Percentiles rank a stretch among this genome's conserved stretches.
Conservation (phyloP, 1,139 yeast genomes). For the Meyerozyma elateridarum region DNA sequence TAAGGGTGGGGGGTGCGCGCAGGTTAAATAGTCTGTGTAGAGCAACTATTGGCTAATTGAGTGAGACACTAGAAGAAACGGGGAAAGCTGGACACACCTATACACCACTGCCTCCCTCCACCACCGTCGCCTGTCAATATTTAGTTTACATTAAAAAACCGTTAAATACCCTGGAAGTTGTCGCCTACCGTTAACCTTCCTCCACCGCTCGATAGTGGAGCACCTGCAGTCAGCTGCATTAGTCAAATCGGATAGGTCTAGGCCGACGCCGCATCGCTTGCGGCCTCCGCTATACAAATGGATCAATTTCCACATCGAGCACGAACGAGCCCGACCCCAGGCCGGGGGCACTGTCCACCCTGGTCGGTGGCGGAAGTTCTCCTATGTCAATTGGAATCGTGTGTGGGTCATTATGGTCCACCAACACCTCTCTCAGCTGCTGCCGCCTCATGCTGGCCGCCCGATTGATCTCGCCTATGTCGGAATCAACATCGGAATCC, state of each 20-base stretch:
- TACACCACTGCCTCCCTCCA: too few relatives aligned
- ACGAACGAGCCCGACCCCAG: constrained; percentile 27
- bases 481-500: constrained; percentile 45
- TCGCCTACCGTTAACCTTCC: too few relatives aligned
- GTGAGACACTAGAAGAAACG: too few relatives aligned
- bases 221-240: too few relatives aligned
- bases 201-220: too few relatives aligned
- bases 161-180: too few relatives aligned
- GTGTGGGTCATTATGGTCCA: constrained; percentile 2
- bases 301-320: constrained; percentile 29
- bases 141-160: too few relatives aligned
- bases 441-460: constrained; percentile 36
- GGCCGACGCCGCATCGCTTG: constrained; percentile 2
- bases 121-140: too few relatives aligned
- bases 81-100: too few relatives aligned
- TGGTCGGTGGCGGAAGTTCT: constrained; percentile 2
- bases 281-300: constrained; percentile 4
- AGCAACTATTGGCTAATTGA: too few relatives aligned
- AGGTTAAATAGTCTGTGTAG: too few relatives aligned
- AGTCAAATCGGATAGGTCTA: constrained; percentile 4
- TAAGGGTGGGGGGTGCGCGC: too few relatives aligned
- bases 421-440: constrained; percentile 3
- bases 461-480: constrained; percentile 43
- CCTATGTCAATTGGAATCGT: constrained; percentile 4
- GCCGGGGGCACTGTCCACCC: constrained; percentile 3